phyloP scores from a whole-genome alignment of 2,329 filamentous ascomycete genomes.

The Cryphonectria japonica region DNA sequence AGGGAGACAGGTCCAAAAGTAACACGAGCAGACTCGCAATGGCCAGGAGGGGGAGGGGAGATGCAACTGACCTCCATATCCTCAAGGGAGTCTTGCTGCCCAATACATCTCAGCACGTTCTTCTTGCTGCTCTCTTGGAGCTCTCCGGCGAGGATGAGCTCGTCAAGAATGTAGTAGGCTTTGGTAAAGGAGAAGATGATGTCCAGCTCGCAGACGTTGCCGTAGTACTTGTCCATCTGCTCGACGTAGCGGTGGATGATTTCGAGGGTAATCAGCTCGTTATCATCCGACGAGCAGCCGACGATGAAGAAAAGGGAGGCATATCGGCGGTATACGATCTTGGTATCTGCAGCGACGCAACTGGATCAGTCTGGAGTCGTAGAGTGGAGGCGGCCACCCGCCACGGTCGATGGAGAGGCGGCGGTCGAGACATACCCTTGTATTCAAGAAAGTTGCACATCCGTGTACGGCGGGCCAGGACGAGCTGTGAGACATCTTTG shows the following conservation, averaged over 20 bases:
- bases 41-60: background rate
- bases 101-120: constrained; percentile 94
- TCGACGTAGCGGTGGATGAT: constrained; percentile 99
- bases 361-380: constrained; percentile 24
- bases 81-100: constrained; percentile 95
- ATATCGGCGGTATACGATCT: constrained; percentile 98
- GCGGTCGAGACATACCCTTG: constrained; percentile 68
- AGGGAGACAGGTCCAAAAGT: constrained; percentile 1
- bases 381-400: background rate
- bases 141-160: constrained; percentile 91
- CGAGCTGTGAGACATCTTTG: constrained; percentile 98
- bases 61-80: constrained; percentile 91
- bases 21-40: background rate
- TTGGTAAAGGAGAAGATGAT: constrained; percentile 99
- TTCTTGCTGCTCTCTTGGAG: constrained; percentile 99
- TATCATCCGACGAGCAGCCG: constrained; percentile 94
- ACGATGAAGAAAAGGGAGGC: constrained; percentile 99
- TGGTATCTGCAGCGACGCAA: constrained; percentile 70
- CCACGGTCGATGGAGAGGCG: background rate
- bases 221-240: constrained; percentile 99
- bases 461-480: constrained; percentile 90
- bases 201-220: constrained; percentile 98
- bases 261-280: constrained; percentile 96
- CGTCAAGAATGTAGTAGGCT: constrained; percentile 98
- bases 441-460: constrained; percentile 99